These are phyloP conservation scores for Mycena venus DNA, from an alignment of 768 basidiomycete species.

Conservation along the genomic window DNA sequence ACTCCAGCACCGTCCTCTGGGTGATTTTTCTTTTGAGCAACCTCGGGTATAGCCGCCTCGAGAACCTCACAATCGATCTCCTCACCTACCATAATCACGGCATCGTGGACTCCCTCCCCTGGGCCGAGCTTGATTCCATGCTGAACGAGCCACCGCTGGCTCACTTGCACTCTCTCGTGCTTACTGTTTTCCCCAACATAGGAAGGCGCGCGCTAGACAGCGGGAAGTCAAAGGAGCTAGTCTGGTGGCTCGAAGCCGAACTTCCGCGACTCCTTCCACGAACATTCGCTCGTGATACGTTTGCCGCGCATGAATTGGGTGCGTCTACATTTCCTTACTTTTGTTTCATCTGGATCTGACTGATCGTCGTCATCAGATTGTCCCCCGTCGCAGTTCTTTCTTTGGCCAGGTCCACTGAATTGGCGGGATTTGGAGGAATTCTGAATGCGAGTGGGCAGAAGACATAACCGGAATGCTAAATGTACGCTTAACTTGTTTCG, in stretches of 20 bases:
- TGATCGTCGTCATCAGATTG: not conserved
- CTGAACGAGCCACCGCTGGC: not conserved
- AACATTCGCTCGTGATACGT: not conserved
- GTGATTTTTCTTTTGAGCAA: not conserved
- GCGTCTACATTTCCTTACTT: not conserved
- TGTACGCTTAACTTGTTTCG: not conserved
- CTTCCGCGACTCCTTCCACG: not conserved
- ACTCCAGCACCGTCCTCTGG: slow-evolving; percentile 13
- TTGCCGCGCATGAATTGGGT: slow-evolving; percentile 12
- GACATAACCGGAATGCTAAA: no score
- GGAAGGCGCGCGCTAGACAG: not conserved
- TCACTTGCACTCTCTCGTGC: not conserved
- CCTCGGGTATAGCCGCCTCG: not conserved
- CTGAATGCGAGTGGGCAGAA: no score
- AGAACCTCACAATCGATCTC: slow-evolving; percentile 12
- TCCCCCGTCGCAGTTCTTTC: slow-evolving; percentile 2
- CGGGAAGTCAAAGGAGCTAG: not conserved
- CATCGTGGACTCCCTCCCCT: not conserved
- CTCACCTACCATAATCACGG: not conserved
- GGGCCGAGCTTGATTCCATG: slow-evolving; percentile 1
- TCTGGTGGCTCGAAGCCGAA: not conserved
- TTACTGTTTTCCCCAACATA: slow-evolving; percentile 3
- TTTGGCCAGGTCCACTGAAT: slow-evolving; percentile 18
- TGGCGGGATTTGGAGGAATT: not conserved
- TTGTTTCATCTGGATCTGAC: not conserved